These are phyloP conservation scores for Eucalyptus decipiens DNA, from an alignment of 345 rosid genomes.

Conservation along the genomic window DNA sequence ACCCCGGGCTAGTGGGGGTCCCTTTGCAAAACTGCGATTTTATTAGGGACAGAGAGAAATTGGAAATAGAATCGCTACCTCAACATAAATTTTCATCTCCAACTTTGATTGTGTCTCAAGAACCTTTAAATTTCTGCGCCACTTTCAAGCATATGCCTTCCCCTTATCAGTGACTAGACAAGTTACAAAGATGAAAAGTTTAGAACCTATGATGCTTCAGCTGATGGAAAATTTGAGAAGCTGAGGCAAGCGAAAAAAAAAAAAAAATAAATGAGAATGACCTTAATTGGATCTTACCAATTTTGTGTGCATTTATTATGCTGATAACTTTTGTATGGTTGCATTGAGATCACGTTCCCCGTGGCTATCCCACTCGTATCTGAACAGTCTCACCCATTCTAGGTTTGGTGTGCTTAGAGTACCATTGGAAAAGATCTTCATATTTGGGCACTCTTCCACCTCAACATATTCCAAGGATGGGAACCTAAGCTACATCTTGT, in stretches of 20 bases:
- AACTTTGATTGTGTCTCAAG: fast-evolving
- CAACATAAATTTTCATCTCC: background rate
- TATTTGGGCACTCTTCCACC: background rate
- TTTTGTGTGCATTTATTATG: background rate
- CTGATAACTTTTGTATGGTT: background rate
- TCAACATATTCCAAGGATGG: fast-evolving
- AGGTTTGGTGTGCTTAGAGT: background rate
- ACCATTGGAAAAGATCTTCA: background rate
- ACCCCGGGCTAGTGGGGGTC: fast-evolving
- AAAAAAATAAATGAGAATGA: background rate
- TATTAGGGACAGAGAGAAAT: no score
- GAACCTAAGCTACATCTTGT: fast-evolving
- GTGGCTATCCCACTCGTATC: fast-evolving
- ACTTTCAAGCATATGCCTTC: no score
- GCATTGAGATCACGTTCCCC: background rate
- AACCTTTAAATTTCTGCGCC: fast-evolving
- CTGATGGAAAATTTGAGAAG: background rate
- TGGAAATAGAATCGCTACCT: background rate
- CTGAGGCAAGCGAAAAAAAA: fast-evolving
- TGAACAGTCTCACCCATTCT: fast-evolving
- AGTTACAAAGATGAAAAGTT: no score
- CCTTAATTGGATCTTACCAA: background rate
- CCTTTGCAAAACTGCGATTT: fast-evolving
- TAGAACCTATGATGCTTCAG: background rate
- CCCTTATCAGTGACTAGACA: background rate